A percentile compares a stretch with the other conserved stretches of the same genome.
phyloP scores from a whole-genome alignment of 352 stramenopile species.

The Phytopythium montanum region DNA sequence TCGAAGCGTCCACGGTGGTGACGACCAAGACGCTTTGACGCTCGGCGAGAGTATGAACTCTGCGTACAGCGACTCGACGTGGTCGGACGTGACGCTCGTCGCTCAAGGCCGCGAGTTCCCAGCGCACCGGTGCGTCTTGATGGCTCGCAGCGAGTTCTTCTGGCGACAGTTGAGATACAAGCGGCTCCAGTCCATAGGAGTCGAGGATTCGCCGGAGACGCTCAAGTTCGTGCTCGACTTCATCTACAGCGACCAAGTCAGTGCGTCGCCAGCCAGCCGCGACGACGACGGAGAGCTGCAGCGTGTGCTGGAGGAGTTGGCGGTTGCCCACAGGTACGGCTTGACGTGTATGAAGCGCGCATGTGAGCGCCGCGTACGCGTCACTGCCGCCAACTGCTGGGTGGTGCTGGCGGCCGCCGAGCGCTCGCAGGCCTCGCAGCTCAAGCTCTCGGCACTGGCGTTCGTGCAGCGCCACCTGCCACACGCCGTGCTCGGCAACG shows the following conservation, averaged over 20 bases:
- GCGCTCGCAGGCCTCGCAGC: slow-evolving; percentile 42
- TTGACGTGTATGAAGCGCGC: slow-evolving; percentile 68
- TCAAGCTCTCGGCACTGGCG: slow-evolving; percentile 47
- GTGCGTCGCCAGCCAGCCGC: not conserved
- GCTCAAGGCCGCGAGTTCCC: slow-evolving; percentile 37
- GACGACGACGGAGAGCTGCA: slow-evolving; percentile 18
- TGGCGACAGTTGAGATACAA: slow-evolving; percentile 21
- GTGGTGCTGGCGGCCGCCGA: slow-evolving; percentile 64
- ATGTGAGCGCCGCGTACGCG: slow-evolving; percentile 42
- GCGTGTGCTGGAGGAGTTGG: slow-evolving; percentile 65
- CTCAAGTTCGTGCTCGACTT: slow-evolving; percentile 64
- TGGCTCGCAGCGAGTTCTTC: slow-evolving; percentile 70
- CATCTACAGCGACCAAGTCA: slow-evolving; percentile 63
- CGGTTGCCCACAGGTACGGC: slow-evolving; percentile 71
- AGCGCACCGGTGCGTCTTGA: slow-evolving; percentile 59
- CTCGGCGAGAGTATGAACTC: slow-evolving; percentile 46
- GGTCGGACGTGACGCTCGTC: slow-evolving; percentile 49
- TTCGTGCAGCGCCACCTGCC: slow-evolving; percentile 32
- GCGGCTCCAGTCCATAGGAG: slow-evolving; percentile 16
- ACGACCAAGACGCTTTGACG: slow-evolving; percentile 10
- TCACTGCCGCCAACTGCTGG: slow-evolving; percentile 48
- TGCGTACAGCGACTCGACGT: slow-evolving; percentile 40
- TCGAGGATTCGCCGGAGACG: slow-evolving; percentile 49
- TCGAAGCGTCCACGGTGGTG: not conserved
- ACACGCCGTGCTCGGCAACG: slow-evolving; percentile 6